Conservation (phyloP, 2,329 filamentous ascomycete species). For the Exophiala oligosperma region DNA sequence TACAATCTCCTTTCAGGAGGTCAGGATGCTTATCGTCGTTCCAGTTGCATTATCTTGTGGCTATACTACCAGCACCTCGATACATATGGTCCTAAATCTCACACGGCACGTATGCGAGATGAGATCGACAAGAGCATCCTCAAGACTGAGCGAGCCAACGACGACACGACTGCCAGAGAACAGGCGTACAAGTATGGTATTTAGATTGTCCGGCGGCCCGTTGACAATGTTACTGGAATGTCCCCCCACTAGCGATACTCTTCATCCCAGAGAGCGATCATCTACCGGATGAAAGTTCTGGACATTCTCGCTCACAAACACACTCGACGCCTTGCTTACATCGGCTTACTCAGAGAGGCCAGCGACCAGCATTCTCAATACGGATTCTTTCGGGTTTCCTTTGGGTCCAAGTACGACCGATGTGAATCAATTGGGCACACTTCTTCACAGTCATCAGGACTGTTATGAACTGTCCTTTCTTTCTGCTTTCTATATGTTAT, state of each 20-base stretch:
- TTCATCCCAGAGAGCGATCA: not conserved
- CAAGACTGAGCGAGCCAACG: constrained; percentile 5
- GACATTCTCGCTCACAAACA: too few species aligned
- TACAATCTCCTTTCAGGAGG: not conserved
- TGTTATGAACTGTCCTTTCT: too few species aligned
- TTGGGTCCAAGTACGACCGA: too few species aligned
- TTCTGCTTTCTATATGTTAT: not conserved
- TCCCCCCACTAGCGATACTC: not conserved
- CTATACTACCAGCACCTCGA: constrained; percentile 24
- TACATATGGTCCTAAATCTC: constrained; percentile 21
- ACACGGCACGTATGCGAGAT: constrained; percentile 20
- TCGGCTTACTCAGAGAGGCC: too few species aligned
- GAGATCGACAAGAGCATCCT: constrained; percentile 21
- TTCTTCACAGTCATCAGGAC: too few species aligned
- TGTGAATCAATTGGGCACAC: too few species aligned
- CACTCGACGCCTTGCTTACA: too few species aligned
- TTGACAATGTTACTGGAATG: not conserved
- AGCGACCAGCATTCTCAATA: too few species aligned
- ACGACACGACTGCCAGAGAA: constrained; percentile 7
- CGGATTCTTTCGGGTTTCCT: too few species aligned
- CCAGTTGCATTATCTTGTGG: constrained; percentile 24
- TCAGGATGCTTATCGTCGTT: not conserved
- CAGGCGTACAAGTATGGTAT: constrained; percentile 3
- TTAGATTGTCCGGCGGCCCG: not conserved
- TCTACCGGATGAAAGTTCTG: not conserved